These are phyloP conservation scores for Anethum foeniculum DNA, from an alignment of 140 eudicot genomes.

Conservation along the genomic window DNA sequence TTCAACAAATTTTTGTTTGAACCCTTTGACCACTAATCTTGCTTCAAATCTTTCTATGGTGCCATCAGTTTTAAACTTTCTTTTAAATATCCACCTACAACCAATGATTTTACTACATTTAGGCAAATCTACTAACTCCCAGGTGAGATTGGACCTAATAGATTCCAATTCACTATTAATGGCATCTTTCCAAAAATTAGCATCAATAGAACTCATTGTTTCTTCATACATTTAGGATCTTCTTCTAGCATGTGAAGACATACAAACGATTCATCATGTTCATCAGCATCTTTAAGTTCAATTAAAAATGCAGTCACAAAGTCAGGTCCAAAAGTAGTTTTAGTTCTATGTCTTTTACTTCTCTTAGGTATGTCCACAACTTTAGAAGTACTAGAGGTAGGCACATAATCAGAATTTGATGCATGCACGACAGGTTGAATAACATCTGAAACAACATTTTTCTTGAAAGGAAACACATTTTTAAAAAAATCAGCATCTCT, in stretches of 20 bases:
- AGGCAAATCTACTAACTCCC: neutral
- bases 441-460: neutral
- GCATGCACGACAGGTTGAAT: neutral
- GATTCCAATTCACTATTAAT: neutral
- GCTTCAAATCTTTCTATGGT: neutral
- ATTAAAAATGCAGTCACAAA: neutral
- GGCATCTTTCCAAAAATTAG: neutral
- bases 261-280: neutral
- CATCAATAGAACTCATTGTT: neutral
- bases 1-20: neutral
- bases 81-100: neutral
- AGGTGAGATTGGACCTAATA: neutral
- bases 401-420: neutral
- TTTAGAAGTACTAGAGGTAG: neutral
- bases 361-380: neutral
- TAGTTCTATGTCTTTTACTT: neutral
- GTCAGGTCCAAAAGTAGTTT: neutral
- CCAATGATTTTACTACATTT: neutral
- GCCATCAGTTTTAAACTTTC: neutral
- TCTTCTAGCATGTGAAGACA: neutral
- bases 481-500: neutral
- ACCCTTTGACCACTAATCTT: neutral
- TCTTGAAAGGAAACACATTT: neutral
- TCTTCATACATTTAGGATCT: neutral
- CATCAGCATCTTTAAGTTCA: neutral